Conservation (phyloP, 2,329 filamentous ascomycete species). For the Claviceps spartinae region DNA sequence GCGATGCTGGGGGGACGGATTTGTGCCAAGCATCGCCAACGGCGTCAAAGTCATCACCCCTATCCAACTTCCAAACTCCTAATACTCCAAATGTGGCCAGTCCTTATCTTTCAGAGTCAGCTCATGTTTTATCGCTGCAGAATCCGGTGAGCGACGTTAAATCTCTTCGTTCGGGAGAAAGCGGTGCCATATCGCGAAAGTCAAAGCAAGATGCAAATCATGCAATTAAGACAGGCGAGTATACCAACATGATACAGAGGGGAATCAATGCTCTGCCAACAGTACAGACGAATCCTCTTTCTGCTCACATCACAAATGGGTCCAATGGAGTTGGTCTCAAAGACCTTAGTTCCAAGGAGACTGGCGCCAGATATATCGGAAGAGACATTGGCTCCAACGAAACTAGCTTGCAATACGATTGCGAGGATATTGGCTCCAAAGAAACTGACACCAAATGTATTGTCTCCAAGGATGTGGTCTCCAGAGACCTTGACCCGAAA, state of each 20-base stretch:
- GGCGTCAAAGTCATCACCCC: slow-evolving; percentile 9
- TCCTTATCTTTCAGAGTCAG: slow-evolving; percentile 33
- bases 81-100: slow-evolving; percentile 17
- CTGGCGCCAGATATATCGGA: too few species aligned
- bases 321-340: too few species aligned
- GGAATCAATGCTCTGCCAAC: background rate
- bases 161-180: slow-evolving; percentile 6
- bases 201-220: slow-evolving; percentile 1
- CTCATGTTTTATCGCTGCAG: slow-evolving; percentile 35
- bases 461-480: too few species aligned
- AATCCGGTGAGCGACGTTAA: slow-evolving; percentile 11
- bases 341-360: too few species aligned
- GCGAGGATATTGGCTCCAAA: too few species aligned
- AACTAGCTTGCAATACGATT: too few species aligned
- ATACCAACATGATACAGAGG: background rate
- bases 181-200: slow-evolving; percentile 3
- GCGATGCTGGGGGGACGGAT: slow-evolving; percentile 17
- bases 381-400: too few species aligned
- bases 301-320: background rate
- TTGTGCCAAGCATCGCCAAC: slow-evolving; percentile 13
- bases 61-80: slow-evolving; percentile 6
- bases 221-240: background rate
- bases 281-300: background rate
- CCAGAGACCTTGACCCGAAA: too few species aligned
- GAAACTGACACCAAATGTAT: too few species aligned